Evolutionary conservation across 495 filamentous ascomycete species (phyloP), one percentile per base, ranked within the genome.

Genomic region (Aspergillus hancockii): DNA sequence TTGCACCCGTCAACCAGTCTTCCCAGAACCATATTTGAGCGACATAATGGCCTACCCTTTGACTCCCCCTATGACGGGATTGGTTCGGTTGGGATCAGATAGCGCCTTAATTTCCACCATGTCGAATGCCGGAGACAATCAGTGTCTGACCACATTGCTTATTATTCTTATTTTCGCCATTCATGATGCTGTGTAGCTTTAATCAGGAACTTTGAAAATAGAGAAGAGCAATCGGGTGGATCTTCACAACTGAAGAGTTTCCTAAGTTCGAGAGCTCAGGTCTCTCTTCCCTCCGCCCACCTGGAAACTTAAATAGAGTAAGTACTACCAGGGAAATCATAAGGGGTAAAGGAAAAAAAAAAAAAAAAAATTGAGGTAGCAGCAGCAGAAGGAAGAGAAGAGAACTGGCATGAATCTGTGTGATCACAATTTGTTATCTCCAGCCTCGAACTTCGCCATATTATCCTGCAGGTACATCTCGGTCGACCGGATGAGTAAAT

Each of bases 401-500:
- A 10, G 13, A 36, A 10, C 13, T 36, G 32, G 38, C 16, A 6
- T 41, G 38, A 41, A 41, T 14, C 38, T 41, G 25, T n/a, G 3
- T 41, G 38, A 6, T 14, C 38, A 41, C 4, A 2, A 12, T 1
- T 41, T 41, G n/a, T 41, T 41, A n/a, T 7, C 38, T 41, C 38
- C 38, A 41, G 16, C 38, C 16, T 41, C 14, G n/a, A 41, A 41
- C 16, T n/a, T 41, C 16, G 12, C 12, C 16, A 41, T 18, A 18
- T 1, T 41, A 41, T 41, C 38, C 38, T 41, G 38, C 38, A 41
- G 38, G 38, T 41, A 41, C 38, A 41, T 2, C 21, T 23, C 8
- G 45, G 34, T 36, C 28, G 14, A 57, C 28, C 43, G 43, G 43
- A 57, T 34, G 22, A 31, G 52, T 46, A 46, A n/a, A 31, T 25